Base-by-base conservation (phyloP, 768 basidiomycete genomes). In the Lactifluus subvellereus region DNA sequence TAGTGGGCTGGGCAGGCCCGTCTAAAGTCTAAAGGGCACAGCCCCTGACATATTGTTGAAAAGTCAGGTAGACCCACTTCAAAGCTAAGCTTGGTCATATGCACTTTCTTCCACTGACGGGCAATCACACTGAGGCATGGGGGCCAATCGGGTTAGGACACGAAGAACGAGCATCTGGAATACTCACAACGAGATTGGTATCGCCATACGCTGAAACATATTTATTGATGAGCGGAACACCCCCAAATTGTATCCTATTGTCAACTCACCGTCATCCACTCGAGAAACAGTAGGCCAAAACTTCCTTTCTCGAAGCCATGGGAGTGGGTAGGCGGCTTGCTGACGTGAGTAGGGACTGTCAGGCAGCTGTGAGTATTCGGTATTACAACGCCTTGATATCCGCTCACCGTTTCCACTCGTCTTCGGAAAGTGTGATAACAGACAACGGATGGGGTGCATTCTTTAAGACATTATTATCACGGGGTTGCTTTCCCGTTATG, bases 241-340 rank as follows among this genome's bases (percentile, higher is more conserved):
- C 53, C 42, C 22, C 6, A 1, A 40, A 32, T 11, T n/a, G 48
- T 32, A 43, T 49, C 43, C 6, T 51, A 51, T 38, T 30, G 9
- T n/a, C 8, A 49, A 75, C 87, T 71, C 72, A 94, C 93, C 89
- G 78, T 98, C 96, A 71, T 98, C 95, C 56, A 99, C 83, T 52
- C 96, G 82, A 5, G 91, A 88, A 48, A 95, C 89, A 5, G 90
- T 82, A 0, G 97, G 96, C 97, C 97, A 99, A 77, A 98, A 96
- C 76, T 99, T 99, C 78, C 83, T 89, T 74, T 90, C 87, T 54
- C 79, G 78, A 35, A 99, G 79, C 79, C 85, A 90, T 13, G 88
- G 81, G 64, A 93, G 73, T 27, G 97, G 95, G 74, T 92, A 98
- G 8, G 84, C 94, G n/a, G 97, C 96, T 64, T 85, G 81, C 67